Evolutionary conservation across 139 green algal genomes (phyloP), one percentile per base, ranked within the genome.

Genomic region (Asterochloris sp.): DNA sequence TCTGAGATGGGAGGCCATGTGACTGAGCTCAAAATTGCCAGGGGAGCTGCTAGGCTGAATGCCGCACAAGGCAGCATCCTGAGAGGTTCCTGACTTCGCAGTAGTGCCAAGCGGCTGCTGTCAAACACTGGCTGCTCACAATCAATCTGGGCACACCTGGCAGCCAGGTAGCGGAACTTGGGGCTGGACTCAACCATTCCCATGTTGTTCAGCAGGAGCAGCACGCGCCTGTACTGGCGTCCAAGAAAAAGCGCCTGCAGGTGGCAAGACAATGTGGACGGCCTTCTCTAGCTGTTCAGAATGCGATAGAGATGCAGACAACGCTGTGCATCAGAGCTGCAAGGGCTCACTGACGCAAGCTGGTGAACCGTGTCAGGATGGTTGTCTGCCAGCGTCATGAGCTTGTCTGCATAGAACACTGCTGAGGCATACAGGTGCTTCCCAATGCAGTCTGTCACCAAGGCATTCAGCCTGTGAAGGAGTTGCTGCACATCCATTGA

Each of bases 391-490:
- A 99, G 78, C 0, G 89, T 94, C 0, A 95, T 89, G 14, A 99
- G 88, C 88, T 99, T 99, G 82, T 99, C 96, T 0, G 96, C 96
- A 69, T 96, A 98, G 79, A 99, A 99, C 0, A 94, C 88, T 0
- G 96, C 96, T 0, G 94, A 95, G 2, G 88, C 81, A 78, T 96
- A 93, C 68, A 98, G 80, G 82, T 98, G 95, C 85, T 98, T 98
- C 23, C 88, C 91, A n/a, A 98, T 83, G 82, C 90, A 95, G 79
- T 98, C 93, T 64, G 95, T 89, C 13, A 98, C 93, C 15, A 99
- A 80, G 38, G 38, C 38, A 6, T 54, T 54, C 38, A 54, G 38
- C 38, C 38, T 54, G 38, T 54, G 38, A 54, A 54, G 38, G 38
- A 54, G 38, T 54, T 54, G 38, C 38, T 54, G 38, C 38, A 54